Conservation (phyloP, 306 rosid species). For the Coriaria nepalensis region DNA sequence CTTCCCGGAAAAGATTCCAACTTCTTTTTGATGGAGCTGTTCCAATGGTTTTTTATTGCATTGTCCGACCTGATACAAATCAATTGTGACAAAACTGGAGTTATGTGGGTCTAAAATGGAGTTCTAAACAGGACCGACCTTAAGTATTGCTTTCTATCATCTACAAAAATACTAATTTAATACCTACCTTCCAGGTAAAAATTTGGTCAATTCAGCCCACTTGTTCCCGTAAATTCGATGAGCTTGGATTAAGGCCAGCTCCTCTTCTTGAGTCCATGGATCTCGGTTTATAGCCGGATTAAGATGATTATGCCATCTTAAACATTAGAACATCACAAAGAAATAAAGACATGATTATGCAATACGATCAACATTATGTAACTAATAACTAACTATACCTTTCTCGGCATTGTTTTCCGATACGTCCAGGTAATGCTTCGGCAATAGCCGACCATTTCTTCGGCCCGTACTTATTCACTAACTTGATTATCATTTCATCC, state of each 20-base stretch:
- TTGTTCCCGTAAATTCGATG: constrained; percentile 86
- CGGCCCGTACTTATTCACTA: constrained; percentile 74
- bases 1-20: no score
- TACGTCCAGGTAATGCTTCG: constrained; percentile 89
- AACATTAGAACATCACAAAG: no score
- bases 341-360: no score
- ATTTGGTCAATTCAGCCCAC: constrained; percentile 95
- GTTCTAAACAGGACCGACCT: no score
- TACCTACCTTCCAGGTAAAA: constrained; percentile 89
- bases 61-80: no score
- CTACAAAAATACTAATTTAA: no score
- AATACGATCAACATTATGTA: no score
- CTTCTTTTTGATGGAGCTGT: no score
- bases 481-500: constrained; percentile 64
- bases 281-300: constrained; percentile 94
- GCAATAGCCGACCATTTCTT: constrained; percentile 97
- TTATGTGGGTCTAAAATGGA: no score
- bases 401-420: constrained; percentile 98
- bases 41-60: no score
- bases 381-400: constrained; percentile 73
- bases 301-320: constrained; percentile 99
- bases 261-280: constrained; percentile 99
- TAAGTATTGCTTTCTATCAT: no score
- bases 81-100: no score
- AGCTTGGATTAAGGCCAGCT: constrained; percentile 81